Evolutionary conservation across 108 stramenopile genomes (phyloP), one percentile per base, ranked within the genome.

Genomic region (Bacterosira constricta): DNA sequence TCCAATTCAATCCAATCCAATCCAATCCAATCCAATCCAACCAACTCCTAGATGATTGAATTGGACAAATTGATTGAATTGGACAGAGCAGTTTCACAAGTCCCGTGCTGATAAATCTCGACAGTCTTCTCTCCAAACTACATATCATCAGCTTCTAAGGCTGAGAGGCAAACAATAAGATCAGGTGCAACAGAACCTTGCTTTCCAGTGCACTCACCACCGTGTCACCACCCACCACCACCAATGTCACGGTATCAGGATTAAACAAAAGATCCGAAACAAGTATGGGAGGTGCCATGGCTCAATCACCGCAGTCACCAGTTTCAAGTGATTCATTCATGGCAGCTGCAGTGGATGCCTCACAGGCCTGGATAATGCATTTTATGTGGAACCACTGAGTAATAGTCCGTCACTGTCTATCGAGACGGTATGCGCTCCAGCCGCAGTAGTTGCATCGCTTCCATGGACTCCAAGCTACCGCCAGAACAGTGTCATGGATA

Each of bases 201-300:
- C 53, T 61, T 9, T 73, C 81, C 17, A 90, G 79, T 4, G 94
- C 86, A 17, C 85, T 91, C 51, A 81, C n/a, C n/a, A n/a, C n/a
- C n/a, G n/a, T n/a, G n/a, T n/a, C n/a, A n/a, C n/a, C n/a, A n/a
- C n/a, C n/a, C n/a, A n/a, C n/a, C n/a, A n/a, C 90, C 15, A 92
- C 60, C 52, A 95, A 63, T 45, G 69, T 90, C 0, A 92, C 86
- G 8, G 94, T 91, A 62, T 95, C 94, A 20, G 94, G 94, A 62
- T 95, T 92, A 10, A 95, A 58, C 3, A 92, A 27, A 13, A 95
- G 75, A 75, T 95, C 94, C 0, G 90, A 90, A 2, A 91, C 94
- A 23, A 95, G 65, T 27, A 95, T 68, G 2, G 94, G 94, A 12
- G 94, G 94, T 34, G 77, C 80, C 7, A 83, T 74, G 9, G 80